Evolutionary conservation across 1,284 basidiomycete genomes (phyloP).

Genomic region (Sanguinoderma infundibulare): DNA sequence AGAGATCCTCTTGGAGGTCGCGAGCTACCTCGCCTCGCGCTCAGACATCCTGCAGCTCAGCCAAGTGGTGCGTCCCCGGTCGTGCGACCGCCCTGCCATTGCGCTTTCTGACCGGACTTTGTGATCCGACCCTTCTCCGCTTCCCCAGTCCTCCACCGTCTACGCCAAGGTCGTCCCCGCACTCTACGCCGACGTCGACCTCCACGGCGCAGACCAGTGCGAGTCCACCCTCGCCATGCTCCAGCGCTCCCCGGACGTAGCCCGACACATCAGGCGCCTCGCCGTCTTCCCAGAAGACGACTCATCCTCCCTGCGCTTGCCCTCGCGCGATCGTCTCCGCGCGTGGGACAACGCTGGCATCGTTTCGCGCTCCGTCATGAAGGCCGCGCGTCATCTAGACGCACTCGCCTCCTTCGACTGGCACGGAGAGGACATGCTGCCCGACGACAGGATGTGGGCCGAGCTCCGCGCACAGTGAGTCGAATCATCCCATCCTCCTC

Average conservation of each 20-base stretch:
- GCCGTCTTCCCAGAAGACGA: slow-evolving; percentile 47
- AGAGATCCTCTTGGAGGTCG: slow-evolving; percentile 70
- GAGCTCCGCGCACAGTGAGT: slow-evolving; percentile 62
- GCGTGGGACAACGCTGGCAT: slow-evolving; percentile 31
- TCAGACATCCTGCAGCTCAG: slow-evolving; percentile 61
- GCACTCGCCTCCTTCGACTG: slow-evolving; percentile 67
- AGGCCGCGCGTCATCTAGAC: slow-evolving; percentile 55
- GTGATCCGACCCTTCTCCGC: not conserved
- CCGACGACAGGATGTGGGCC: slow-evolving; percentile 76
- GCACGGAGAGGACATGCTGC: slow-evolving; percentile 69
- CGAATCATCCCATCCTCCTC: no score
- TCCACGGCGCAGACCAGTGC: slow-evolving; percentile 61
- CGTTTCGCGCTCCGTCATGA: slow-evolving; percentile 35
- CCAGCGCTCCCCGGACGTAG: slow-evolving; percentile 50
- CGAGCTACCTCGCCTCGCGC: slow-evolving; percentile 52
- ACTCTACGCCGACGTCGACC: slow-evolving; percentile 59
- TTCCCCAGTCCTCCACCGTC: slow-evolving; percentile 44
- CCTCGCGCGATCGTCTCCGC: slow-evolving; percentile 15
- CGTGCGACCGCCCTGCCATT: slow-evolving; percentile 10
- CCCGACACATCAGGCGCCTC: slow-evolving; percentile 67
- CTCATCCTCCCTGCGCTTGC: no score
- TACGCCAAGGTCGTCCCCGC: slow-evolving; percentile 57
- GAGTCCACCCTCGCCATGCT: slow-evolving; percentile 67
- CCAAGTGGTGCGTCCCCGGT: slow-evolving; percentile 50
- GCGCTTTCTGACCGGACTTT: not conserved